phyloP scores from a whole-genome alignment of 1,284 basidiomycete species.

The Malassezia furfur region DNA sequence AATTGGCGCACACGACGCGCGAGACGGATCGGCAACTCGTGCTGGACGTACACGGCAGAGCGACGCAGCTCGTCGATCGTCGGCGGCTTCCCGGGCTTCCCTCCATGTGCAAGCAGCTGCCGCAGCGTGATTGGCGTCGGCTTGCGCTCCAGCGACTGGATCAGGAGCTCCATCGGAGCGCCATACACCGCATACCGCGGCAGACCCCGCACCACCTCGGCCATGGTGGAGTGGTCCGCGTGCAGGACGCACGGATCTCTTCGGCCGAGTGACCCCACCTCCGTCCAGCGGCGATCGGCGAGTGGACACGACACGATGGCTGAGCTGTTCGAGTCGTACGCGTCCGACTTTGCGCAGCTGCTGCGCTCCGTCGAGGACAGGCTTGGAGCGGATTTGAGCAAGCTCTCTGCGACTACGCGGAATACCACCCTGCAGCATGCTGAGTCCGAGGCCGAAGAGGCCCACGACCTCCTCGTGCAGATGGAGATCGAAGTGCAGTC shows the following conservation, averaged over 20 bases:
- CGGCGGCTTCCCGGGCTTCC: slow-evolving; percentile 29
- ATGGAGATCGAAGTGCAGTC: slow-evolving; percentile 99
- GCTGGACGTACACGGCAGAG: slow-evolving; percentile 38
- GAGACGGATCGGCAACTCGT: slow-evolving; percentile 44
- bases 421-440: slow-evolving; percentile 73
- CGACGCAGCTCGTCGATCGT: slow-evolving; percentile 32
- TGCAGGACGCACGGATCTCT: no score
- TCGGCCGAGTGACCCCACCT: no score
- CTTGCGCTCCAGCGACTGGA: slow-evolving; percentile 26
- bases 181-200: slow-evolving; percentile 28
- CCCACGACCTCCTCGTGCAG: slow-evolving; percentile 87
- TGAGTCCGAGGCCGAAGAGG: slow-evolving; percentile 93
- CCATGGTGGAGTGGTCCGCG: not conserved
- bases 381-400: slow-evolving; percentile 19
- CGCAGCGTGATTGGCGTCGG: slow-evolving; percentile 38
- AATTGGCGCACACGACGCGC: slow-evolving; percentile 41
- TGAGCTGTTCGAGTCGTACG: slow-evolving; percentile 46
- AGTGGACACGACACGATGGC: slow-evolving; percentile 28
- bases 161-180: slow-evolving; percentile 34
- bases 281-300: not conserved
- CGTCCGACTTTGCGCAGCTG: slow-evolving; percentile 40
- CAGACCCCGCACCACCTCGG: slow-evolving; percentile 4
- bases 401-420: slow-evolving; percentile 57
- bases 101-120: slow-evolving; percentile 35
- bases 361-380: slow-evolving; percentile 27